Evolutionary conservation across 1,284 basidiomycete species (phyloP).

Genomic region (Marasmius fiardii): DNA sequence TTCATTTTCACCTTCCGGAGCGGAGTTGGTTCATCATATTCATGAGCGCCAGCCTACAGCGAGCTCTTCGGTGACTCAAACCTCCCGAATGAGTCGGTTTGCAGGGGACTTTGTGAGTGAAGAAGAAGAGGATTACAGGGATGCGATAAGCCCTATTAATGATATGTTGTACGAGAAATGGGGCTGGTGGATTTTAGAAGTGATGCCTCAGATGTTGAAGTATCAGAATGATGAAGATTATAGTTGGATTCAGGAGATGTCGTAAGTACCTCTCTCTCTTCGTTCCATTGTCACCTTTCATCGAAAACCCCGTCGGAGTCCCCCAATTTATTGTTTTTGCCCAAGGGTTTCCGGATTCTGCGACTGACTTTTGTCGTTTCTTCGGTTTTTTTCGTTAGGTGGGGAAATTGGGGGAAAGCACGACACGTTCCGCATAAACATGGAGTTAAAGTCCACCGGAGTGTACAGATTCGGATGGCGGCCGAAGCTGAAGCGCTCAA

Average conservation of each 20-base stretch:
- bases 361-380: slow-evolving; percentile 16
- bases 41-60: slow-evolving; percentile 28
- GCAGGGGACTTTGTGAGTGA: slow-evolving; percentile 25
- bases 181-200: slow-evolving; percentile 58
- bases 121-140: slow-evolving; percentile 47
- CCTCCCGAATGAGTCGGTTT: slow-evolving; percentile 1
- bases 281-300: no score
- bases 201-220: slow-evolving; percentile 36
- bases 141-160: slow-evolving; percentile 48
- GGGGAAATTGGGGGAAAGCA: slow-evolving; percentile 40
- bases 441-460: slow-evolving; percentile 45
- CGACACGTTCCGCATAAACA: slow-evolving; percentile 37
- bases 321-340: no score
- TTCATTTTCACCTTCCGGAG: no score
- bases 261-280: background rate
- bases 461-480: slow-evolving; percentile 40
- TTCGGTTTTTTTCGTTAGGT: slow-evolving; percentile 13
- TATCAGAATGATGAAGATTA: slow-evolving; percentile 31
- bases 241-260: slow-evolving; percentile 24
- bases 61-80: slow-evolving; percentile 19
- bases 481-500: slow-evolving; percentile 27
- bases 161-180: slow-evolving; percentile 43
- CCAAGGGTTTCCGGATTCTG: no score
- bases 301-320: no score
- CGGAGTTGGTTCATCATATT: no score